Evolutionary conservation across 169 alveolate species (phyloP), one percentile per base, ranked within the genome.

Genomic region (Plasmodium cynomolgi): DNA sequence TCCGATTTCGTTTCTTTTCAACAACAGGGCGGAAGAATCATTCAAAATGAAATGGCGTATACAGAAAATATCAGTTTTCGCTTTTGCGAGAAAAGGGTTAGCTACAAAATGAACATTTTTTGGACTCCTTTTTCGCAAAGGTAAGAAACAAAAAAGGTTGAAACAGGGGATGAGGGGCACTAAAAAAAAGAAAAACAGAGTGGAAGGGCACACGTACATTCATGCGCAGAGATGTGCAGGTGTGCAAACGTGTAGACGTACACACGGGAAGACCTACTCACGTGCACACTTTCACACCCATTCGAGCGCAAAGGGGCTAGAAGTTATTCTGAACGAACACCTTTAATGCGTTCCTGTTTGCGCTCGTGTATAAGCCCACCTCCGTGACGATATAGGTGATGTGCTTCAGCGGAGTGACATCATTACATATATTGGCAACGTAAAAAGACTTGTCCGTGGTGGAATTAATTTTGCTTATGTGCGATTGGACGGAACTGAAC

Each of bases 341-440:
- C 17, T 80, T 90, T 62, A 90, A 62, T 20, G 94, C 75, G 84
- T 90, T 90, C 72, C 82, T 90, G 83, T 90, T 90, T 90, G 41
- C 86, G 74, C 91, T 90, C 31, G 94, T 90, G 83, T 90, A 90
- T n/a, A 90, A 80, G n/a, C 94, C 94, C 33, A 74, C 90, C 74
- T 90, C 94, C 56, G 94, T 90, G 50, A 90, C 84, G 82, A 90
- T 90, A 73, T 90, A 90, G 54, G 68, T 90, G 47, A 90, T 80
- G 73, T 90, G 82, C 50, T 90, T 90, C 17, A 90, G 94, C 47
- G 94, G 94, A n/a, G 94, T 90, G 34, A 90, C 90, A 23, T 90
- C 94, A 44, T 80, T 90, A 80, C 94, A 90, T 90, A 90, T 90
- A 80, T 90, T 90, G 50, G 94, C 94, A 34, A 90, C 90, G 73